Conservation (phyloP, 176 grass and related monocot genomes). For the Pontederia crassipes region DNA sequence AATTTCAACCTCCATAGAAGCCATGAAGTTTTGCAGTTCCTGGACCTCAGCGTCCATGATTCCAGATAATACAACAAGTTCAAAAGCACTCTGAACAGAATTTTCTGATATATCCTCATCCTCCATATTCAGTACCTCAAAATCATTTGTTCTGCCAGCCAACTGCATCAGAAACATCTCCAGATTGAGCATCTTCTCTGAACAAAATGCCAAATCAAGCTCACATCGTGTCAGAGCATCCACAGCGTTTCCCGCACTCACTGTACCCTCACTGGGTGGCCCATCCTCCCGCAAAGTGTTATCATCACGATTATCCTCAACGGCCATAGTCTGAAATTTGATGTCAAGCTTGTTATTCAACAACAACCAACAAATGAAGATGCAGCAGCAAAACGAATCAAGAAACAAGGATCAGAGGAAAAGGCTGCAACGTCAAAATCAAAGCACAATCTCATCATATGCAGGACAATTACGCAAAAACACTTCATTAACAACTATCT, state of each 20-base stretch:
- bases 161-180: conserved; percentile 87
- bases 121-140: conserved; percentile 42
- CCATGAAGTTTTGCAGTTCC: conserved; percentile 57
- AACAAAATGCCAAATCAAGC: conserved; percentile 64
- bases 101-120: conserved; percentile 34
- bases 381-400: no score
- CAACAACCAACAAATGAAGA: no score
- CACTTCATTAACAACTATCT: no score
- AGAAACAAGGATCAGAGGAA: no score
- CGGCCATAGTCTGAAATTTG: conserved; percentile 26
- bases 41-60: conserved; percentile 65
- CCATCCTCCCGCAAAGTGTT: conserved; percentile 15
- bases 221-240: conserved; percentile 55
- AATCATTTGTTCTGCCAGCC: conserved; percentile 33
- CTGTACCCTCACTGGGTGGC: conserved; percentile 2
- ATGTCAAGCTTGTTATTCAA: no score
- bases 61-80: conserved; percentile 51
- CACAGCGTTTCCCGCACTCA: conserved; percentile 20
- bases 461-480: no score
- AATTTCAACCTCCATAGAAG: conserved; percentile 53
- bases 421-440: no score
- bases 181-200: conserved; percentile 73
- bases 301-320: conserved; percentile 12
- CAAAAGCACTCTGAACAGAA: conserved; percentile 41
- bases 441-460: no score